These are phyloP conservation scores for Stygiomarasmius scandens DNA, from an alignment of 1,284 basidiomycete genomes.

Conservation along the genomic window DNA sequence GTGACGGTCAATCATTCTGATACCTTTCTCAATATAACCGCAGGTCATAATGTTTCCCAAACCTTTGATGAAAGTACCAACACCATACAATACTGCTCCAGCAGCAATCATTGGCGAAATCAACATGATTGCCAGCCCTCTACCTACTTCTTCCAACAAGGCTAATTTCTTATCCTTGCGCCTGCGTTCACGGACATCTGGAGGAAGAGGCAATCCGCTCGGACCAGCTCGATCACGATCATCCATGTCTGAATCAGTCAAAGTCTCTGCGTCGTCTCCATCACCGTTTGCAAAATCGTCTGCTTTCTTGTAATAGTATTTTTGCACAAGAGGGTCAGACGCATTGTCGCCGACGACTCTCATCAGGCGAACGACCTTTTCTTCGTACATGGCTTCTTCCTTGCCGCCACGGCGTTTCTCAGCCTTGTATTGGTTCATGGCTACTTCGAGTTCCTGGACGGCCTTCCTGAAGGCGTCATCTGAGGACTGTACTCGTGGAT, in stretches of 20 bases:
- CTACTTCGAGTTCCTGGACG: background rate
- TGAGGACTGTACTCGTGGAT: background rate
- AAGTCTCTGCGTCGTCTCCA: background rate
- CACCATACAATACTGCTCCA: background rate
- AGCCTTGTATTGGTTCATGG: background rate
- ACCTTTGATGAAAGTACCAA: background rate
- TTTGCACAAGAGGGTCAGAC: background rate
- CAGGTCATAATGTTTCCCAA: background rate
- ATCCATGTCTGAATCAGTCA: background rate
- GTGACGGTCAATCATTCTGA: background rate
- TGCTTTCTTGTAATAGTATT: background rate
- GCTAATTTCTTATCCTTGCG: background rate
- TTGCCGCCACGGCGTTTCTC: background rate
- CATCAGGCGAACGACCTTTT: background rate
- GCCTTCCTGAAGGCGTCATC: background rate
- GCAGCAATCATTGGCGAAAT: background rate
- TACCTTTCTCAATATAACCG: background rate
- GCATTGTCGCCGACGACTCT: background rate
- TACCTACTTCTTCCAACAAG: background rate
- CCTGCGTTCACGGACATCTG: background rate
- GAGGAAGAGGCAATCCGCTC: background rate
- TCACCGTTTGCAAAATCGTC: background rate
- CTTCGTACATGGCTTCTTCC: background rate
- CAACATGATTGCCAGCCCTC: background rate
- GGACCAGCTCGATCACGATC: background rate